phyloP scores from a whole-genome alignment of 1,139 yeast genomes.

The Yamadazyma sp. region DNA sequence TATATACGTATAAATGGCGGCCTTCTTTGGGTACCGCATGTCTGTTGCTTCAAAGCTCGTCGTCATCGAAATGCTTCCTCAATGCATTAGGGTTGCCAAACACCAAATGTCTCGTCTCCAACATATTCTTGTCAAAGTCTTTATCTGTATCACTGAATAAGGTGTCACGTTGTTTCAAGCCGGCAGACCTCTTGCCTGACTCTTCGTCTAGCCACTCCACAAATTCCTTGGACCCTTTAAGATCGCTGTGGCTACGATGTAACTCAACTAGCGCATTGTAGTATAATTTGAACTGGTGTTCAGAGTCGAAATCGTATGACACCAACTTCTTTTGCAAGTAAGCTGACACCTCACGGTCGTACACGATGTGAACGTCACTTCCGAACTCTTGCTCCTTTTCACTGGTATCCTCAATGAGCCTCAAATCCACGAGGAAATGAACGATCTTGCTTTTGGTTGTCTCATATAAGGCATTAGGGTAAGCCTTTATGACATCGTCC shows the following conservation, averaged over 20 bases:
- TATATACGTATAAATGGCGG: background rate
- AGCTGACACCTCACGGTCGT: conserved; percentile 25
- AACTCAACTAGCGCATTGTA: conserved; percentile 45
- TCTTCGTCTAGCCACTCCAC: conserved; percentile 65
- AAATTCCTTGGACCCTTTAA: conserved; percentile 36
- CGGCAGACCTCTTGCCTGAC: conserved; percentile 38
- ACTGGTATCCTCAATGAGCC: conserved; percentile 14
- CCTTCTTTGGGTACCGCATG: background rate
- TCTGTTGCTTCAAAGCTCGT: conserved; percentile 43
- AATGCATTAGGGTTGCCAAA: conserved; percentile 80
- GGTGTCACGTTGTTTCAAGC: conserved; percentile 27
- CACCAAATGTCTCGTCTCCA: conserved; percentile 64
- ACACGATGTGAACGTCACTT: background rate
- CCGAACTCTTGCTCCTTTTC: background rate
- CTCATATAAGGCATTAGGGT: conserved; percentile 27
- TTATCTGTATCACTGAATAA: conserved; percentile 25
- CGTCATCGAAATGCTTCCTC: conserved; percentile 62
- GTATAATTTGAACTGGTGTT: conserved; percentile 39
- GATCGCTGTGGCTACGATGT: conserved; percentile 24
- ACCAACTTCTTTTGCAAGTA: conserved; percentile 32
- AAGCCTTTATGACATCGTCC: conserved; percentile 25
- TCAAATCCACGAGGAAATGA: conserved; percentile 42
- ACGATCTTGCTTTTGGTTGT: conserved; percentile 34
- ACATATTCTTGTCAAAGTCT: conserved; percentile 44
- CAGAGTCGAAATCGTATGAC: conserved; percentile 23